Conservation (phyloP, 768 basidiomycete species). For the Tulasnella calospora region DNA sequence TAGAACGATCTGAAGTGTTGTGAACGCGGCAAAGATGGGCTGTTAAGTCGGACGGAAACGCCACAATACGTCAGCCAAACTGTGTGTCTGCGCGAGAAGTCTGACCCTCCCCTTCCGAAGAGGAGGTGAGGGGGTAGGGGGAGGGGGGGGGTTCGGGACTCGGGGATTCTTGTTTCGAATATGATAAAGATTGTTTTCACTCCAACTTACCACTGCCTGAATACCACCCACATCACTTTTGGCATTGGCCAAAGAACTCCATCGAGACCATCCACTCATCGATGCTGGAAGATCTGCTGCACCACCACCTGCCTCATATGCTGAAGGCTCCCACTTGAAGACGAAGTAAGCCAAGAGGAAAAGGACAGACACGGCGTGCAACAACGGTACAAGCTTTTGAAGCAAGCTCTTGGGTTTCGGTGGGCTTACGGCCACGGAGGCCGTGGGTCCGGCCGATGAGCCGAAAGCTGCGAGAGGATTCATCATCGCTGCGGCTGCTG, state of each 20-base stretch:
- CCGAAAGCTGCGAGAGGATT: constrained; percentile 13
- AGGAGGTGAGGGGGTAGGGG: background rate
- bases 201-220: constrained; percentile 53
- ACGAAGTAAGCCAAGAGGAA: constrained; percentile 62
- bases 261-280: constrained; percentile 48
- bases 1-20: constrained; percentile 62
- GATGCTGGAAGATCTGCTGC: background rate
- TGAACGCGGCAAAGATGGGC: constrained; percentile 83
- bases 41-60: constrained; percentile 33
- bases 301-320: constrained; percentile 34
- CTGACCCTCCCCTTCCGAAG: background rate
- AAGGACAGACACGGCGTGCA: constrained; percentile 65
- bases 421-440: constrained; percentile 18
- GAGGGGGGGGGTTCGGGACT: background rate
- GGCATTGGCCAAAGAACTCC: constrained; percentile 49
- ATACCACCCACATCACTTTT: constrained; percentile 45
- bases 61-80: constrained; percentile 3
- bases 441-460: constrained; percentile 23
- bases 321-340: constrained; percentile 55
- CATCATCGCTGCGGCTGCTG: no score
- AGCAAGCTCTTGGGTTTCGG: constrained; percentile 38
- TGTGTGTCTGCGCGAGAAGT: background rate
- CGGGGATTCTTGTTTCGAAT: background rate
- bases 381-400: constrained; percentile 59
- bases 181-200: background rate